Evolutionary conservation across 1,139 yeast species (phyloP), one percentile per base, ranked within the genome.

Genomic region (Suhomyces wounanorum): DNA sequence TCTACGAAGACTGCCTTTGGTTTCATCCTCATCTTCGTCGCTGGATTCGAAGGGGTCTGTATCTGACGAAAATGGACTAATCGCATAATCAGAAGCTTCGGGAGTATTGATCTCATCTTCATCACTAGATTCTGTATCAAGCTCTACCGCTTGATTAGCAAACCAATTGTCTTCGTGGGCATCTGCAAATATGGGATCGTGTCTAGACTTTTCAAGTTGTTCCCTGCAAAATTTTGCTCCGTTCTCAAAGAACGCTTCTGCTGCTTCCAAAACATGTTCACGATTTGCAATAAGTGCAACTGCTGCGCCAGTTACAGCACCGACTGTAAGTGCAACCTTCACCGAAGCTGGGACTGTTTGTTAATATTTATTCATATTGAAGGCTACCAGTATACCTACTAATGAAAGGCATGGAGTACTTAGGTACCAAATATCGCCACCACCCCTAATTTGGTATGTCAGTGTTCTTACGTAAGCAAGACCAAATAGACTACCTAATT

Each of bases 261-360:
- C 69, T 6, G 65, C 55, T 52, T 70, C 75, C 38, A 70, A 58
- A 4, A 75, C 50, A 37, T 56, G 61, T 46, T 75, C 79, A 51
- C 59, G 60, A 49, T 76, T 73, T 45, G 65, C 65, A 14, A 70
- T 48, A 3, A 72, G 45, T 8, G 80, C 79, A 18, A 72, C 58
- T 2, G 76, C 59, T 16, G 78, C 78, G 1, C 80, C 80, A 1
- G 69, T 58, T 1, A 73, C 48, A 7, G 77, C 74, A 5, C 80
- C 81, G 1, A 69, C 60, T 8, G 75, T 66, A 16, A 75, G 51
- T 4, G 79, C 79, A 7, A 67, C 59, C 56, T 76, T 76, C 3
- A 74, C 60, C 1, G 79, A 68, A n/a, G 71, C 56, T 14, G 78
- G 78, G 35, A 73, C 75, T 69, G 43, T 1, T 10, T 30, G 55